A percentile compares a stretch with the other conserved stretches of the same genome.
phyloP scores from a whole-genome alignment of 345 rosid species.

The Eucalyptus marginata region DNA sequence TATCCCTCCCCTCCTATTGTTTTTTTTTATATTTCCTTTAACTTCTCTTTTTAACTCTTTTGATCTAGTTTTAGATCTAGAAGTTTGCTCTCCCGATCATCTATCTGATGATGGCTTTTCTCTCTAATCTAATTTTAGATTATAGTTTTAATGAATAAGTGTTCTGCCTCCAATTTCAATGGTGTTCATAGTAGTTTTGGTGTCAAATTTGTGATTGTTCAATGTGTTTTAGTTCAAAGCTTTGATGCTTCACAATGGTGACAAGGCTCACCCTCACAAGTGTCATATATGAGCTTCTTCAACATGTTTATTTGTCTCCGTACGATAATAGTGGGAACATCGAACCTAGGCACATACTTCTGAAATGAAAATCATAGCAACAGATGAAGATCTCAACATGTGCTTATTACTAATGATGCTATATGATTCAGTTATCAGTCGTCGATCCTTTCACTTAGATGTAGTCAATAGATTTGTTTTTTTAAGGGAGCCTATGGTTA shows the following conservation, averaged over 20 bases:
- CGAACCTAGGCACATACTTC: not conserved
- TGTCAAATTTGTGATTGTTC: not conserved
- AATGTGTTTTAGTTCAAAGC: not conserved
- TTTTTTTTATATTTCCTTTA: too few species aligned
- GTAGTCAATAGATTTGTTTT: too few species aligned
- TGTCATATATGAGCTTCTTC: not conserved
- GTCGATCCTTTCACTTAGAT: not conserved
- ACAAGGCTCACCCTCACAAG: not conserved
- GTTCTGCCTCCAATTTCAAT: not conserved
- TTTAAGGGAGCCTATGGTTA: not conserved
- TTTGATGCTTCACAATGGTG: not conserved
- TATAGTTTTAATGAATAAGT: not conserved
- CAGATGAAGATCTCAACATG: not conserved
- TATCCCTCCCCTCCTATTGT: not conserved
- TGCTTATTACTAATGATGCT: not conserved
- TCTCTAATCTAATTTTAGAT: not conserved
- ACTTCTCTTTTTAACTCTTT: not conserved
- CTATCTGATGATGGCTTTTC: not conserved
- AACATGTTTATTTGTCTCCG: not conserved
- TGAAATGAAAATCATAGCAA: too few species aligned
- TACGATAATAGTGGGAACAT: not conserved
- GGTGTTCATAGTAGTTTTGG: too few species aligned
- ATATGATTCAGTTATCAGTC: fast-evolving
- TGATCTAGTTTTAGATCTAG: not conserved
- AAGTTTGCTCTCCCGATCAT: not conserved